Base-by-base conservation (phyloP, 2,329 filamentous ascomycete species). In the Ophiostoma montium region DNA sequence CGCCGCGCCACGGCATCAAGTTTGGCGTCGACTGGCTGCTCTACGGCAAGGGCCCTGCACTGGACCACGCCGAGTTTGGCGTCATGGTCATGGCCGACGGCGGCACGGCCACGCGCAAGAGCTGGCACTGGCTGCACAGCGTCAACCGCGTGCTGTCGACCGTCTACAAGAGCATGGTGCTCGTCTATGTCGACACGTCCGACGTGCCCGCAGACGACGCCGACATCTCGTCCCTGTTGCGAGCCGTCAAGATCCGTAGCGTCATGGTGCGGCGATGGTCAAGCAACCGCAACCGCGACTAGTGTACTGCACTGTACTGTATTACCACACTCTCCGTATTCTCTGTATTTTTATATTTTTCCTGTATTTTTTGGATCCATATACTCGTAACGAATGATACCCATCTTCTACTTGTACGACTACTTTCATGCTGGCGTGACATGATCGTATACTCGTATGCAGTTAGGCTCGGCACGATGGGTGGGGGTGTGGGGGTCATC, bases 21-120 rank as follows among this genome's bases (percentile, higher is more conserved):
- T 98, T 98, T 58, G 86, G 86, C 19, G 85, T 88, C 10, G 92
- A 98, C 63, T 95, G 86, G 70, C 70, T 98, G n/a, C 75, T 98
- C 8, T 98, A 98, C 66, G 82, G 87, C 50, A 82, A 88, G 18
- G 92, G 92, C 0, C 92, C 92, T 0, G 90, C 92, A 0, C 96
- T 98, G 63, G 81, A 87, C 19, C 92, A 98, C 61, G 92, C 92
- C 19, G 88, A 96, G 60, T 98, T 95, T 61, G 89, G 86, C 1
- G 68, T 95, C 39, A 72, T 90, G 21, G 78, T 98, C 36, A 62
- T 96, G 3, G 90, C 92, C 0, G 16, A 27, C 23, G 15, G 13
- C 19, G 36, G 12, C 36, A 82, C 87, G 41, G 13, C 5, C 11
- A 18, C n/a, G 10, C n/a, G 8, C 18, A 71, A 69, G 58, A 72